phyloP scores from a whole-genome alignment of 768 basidiomycete genomes.

The Tulasnella sp. region DNA sequence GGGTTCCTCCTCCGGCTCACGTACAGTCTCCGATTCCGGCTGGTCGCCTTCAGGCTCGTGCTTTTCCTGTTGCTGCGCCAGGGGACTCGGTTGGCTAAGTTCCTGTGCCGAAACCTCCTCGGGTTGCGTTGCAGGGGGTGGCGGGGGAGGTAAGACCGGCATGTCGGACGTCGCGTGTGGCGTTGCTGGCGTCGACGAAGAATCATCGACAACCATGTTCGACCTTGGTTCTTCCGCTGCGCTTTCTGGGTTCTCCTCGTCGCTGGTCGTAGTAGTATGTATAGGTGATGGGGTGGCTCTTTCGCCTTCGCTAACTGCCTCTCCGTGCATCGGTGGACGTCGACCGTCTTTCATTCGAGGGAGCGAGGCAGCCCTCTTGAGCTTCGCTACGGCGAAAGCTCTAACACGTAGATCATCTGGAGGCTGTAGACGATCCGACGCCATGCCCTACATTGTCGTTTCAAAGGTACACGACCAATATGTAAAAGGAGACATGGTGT shows the following conservation, averaged over 20 bases:
- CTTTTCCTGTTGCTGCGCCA: no score
- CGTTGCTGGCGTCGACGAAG: constrained; percentile 7
- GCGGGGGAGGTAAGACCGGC: not conserved
- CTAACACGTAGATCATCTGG: constrained; percentile 55
- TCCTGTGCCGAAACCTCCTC: constrained; percentile 29
- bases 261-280: not conserved
- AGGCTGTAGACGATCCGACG: not conserved
- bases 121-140: not conserved
- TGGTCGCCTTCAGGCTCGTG: constrained; percentile 21
- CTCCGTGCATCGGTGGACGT: constrained; percentile 40
- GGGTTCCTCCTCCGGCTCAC: constrained; percentile 12
- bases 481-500: no score
- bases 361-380: constrained; percentile 83
- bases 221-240: not conserved
- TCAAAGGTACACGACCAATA: no score
- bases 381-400: constrained; percentile 75
- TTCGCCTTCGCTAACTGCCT: constrained; percentile 65
- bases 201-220: no score
- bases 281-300: constrained; percentile 24
- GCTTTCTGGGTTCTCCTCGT: constrained; percentile 26
- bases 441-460: no score
- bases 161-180: not conserved
- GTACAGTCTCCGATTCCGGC: constrained; percentile 19
- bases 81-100: not conserved
- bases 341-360: constrained; percentile 87